These are phyloP conservation scores for Wickerhamomyces hampshirensis DNA, from an alignment of 805 yeast genomes.

Conservation along the genomic window DNA sequence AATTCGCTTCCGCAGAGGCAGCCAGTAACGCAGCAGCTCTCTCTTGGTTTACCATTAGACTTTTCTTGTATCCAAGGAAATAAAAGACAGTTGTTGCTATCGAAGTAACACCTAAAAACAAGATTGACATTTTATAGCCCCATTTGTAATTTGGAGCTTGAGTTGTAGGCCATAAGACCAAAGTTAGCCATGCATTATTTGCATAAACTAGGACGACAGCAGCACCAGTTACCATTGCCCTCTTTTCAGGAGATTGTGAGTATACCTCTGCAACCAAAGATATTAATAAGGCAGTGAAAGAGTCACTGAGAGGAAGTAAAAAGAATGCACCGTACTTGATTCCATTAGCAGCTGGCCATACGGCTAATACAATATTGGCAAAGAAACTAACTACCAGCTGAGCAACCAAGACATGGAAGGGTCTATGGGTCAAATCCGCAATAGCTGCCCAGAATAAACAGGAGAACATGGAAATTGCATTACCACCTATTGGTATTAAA, in stretches of 20 bases:
- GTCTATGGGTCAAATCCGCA: slow-evolving; percentile 13
- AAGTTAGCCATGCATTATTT: slow-evolving; percentile 39
- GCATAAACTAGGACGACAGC: slow-evolving; percentile 40
- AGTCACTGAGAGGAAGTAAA: slow-evolving; percentile 10
- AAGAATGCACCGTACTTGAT: slow-evolving; percentile 14
- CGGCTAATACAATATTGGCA: slow-evolving; percentile 6
- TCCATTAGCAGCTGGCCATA: slow-evolving; percentile 8
- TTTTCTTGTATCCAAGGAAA: too few relatives aligned
- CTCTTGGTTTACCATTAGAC: too few relatives aligned
- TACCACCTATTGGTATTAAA: slow-evolving; percentile 20
- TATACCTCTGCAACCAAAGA: slow-evolving; percentile 15
- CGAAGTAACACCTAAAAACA: slow-evolving; percentile 5
- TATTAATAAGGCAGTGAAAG: slow-evolving; percentile 9
- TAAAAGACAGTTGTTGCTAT: too few relatives aligned
- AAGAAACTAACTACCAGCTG: slow-evolving; percentile 6
- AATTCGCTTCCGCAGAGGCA: too few relatives aligned
- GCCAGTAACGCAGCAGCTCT: too few relatives aligned
- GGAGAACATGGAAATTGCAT: slow-evolving; percentile 12
- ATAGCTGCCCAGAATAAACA: slow-evolving; percentile 11
- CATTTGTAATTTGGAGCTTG: slow-evolving; percentile 39
- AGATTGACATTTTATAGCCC: slow-evolving; percentile 26
- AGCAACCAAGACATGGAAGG: slow-evolving; percentile 3
- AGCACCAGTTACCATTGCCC: slow-evolving; percentile 36
- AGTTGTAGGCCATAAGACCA: slow-evolving; percentile 38
- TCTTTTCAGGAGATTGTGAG: slow-evolving; percentile 31